Base-by-base conservation (phyloP, 2,329 filamentous ascomycete genomes). In the Colletotrichum limetticola region DNA sequence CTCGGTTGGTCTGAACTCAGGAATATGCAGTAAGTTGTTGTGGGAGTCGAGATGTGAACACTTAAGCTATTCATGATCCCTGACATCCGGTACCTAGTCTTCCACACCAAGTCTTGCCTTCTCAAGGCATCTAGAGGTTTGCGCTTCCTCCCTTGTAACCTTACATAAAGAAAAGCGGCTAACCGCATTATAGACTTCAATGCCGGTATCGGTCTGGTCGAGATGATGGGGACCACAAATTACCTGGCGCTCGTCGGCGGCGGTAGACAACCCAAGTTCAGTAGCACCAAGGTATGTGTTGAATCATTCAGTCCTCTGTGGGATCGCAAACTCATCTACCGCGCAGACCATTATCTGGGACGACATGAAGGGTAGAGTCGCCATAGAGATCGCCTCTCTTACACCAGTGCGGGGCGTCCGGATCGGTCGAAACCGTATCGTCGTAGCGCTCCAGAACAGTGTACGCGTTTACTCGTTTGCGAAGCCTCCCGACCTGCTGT, bases 201-300 rank as follows among this genome's bases (percentile, higher is more conserved):
- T 80, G 94, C 93, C 22, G 95, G 95, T 59, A 91, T 98, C 75
- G 94, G 93, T 53, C 87, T 94, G 53, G 94, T 93, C 30, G 92
- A 95, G 82, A 97, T 98, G 94, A 91, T 98, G 81, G 94, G 93
- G 57, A 93, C 91, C 76, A 92, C 94, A 66, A 95, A 96, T 83
- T 97, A 95, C 81, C 87, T 98, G 46, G 96, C 94, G 32, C 88
- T 98, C 11, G 95, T 98, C 68, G 95, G 95, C 75, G 96, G 96
- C 77, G 95, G 97, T 61, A 93, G 90, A 77, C 91, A 92, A 72
- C 95, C 95, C 66, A 96, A 96, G 79, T 97, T 95, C 78, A 92
- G 95, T 16, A 93, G 93, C 80, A 97, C 95, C 83, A 97, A 97
- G 87, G 94, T 92, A 78, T 9, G 77, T 66, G 14, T 11, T 5